Percentiles rank a stretch among this genome's conserved stretches.
phyloP scores from a whole-genome alignment of 2,329 filamentous ascomycete genomes.

The Xylariaceae sp. region DNA sequence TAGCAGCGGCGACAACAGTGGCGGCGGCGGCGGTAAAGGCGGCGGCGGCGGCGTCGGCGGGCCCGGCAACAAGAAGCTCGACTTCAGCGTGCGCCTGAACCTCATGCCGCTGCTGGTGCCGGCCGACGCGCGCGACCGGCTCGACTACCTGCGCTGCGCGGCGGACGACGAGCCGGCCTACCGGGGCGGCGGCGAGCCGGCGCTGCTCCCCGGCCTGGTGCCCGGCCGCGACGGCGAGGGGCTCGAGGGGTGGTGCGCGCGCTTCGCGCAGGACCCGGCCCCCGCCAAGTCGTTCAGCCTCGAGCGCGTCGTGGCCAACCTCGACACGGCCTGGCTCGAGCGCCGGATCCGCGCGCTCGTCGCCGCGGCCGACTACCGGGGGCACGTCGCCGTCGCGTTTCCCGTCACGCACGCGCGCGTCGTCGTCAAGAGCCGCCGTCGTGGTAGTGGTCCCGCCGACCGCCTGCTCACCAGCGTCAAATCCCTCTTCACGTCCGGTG shows the following conservation, averaged over 20 bases:
- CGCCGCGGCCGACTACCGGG: conserved; percentile 41
- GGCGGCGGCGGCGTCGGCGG: too few relatives aligned
- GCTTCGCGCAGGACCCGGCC: conserved; percentile 38
- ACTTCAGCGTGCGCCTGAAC: conserved; percentile 49
- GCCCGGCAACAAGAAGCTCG: conserved; percentile 33
- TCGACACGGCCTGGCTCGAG: conserved; percentile 48
- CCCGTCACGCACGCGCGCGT: conserved; percentile 13
- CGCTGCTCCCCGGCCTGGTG: conserved; percentile 35
- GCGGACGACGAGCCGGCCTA: conserved; percentile 40
- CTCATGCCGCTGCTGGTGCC: conserved; percentile 46
- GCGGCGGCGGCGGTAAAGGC: too few relatives aligned
- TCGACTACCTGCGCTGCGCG: conserved; percentile 49
- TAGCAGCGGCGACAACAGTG: too few relatives aligned
- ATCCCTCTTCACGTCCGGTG: conserved; percentile 41
- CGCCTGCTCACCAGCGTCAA: conserved; percentile 46
- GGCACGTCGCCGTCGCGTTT: conserved; percentile 25
- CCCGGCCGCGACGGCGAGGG: conserved; percentile 30
- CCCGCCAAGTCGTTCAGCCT: conserved; percentile 42
- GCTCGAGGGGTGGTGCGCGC: conserved; percentile 42
- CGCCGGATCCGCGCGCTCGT: conserved; percentile 45
- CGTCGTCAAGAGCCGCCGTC: conserved; percentile 33
- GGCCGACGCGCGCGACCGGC: conserved; percentile 33
- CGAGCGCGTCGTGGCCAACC: conserved; percentile 45
- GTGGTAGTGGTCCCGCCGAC: conserved; percentile 39
- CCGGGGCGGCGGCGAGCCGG: conserved; percentile 37